Conservation (phyloP, 2,329 filamentous ascomycete species). For the Clonostachys byssicola region DNA sequence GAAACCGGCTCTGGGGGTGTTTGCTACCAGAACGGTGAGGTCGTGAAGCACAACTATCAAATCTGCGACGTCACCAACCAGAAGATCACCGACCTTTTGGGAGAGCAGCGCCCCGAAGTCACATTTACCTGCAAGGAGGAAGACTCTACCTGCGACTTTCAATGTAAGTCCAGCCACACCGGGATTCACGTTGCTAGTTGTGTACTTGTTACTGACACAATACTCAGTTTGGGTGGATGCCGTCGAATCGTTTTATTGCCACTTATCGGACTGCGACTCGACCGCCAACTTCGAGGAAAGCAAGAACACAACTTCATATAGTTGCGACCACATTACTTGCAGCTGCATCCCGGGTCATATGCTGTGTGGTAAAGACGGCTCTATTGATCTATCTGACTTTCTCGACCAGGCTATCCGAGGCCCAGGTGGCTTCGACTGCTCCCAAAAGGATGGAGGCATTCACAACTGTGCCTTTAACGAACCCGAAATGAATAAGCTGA, state of each 20-base stretch:
- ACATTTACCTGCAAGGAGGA: conserved; percentile 87
- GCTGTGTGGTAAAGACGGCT: conserved; percentile 88
- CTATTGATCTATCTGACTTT: conserved; percentile 89
- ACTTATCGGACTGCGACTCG: conserved; percentile 76
- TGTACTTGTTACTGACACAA: conserved; percentile 4
- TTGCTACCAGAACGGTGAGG: conserved; percentile 87
- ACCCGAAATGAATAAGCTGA: conserved; percentile 87
- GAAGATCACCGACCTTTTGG: conserved; percentile 85
- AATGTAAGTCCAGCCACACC: conserved; percentile 58
- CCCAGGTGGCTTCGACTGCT: conserved; percentile 78
- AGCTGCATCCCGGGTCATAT: conserved; percentile 87
- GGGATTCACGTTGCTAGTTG: not conserved
- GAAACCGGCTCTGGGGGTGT: conserved; percentile 76
- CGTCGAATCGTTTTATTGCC: conserved; percentile 93
- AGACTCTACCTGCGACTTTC: conserved; percentile 81
- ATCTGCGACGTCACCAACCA: conserved; percentile 97
- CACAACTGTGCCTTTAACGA: conserved; percentile 82
- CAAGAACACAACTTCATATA: conserved; percentile 79
- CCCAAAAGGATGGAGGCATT: conserved; percentile 56
- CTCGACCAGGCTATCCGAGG: conserved; percentile 78
- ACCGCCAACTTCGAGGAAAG: conserved; percentile 62
- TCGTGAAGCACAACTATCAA: conserved; percentile 93
- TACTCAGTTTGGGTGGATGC: conserved; percentile 85
- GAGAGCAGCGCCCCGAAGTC: conserved; percentile 82
- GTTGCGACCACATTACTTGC: conserved; percentile 81